Percentiles rank a stretch among this genome's conserved stretches.
Evolutionary conservation across 2,329 filamentous ascomycete species (phyloP).

Genomic region (Septoria linicola): DNA sequence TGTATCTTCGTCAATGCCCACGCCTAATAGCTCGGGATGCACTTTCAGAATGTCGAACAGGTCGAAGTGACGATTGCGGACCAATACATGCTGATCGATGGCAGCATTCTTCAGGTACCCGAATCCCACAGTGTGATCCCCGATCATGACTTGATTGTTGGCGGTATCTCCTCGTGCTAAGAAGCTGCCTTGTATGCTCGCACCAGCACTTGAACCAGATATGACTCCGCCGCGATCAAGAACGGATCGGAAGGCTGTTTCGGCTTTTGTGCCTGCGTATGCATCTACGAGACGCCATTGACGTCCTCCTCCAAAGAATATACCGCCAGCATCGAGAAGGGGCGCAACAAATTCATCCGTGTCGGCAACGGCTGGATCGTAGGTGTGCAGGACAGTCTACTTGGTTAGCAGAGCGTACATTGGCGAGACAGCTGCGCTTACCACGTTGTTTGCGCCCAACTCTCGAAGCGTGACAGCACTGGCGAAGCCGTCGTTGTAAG

Average conservation of each 20-base stretch:
- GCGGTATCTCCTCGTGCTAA: conserved; percentile 27
- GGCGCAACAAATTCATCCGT: conserved; percentile 28
- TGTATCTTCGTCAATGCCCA: conserved; percentile 27
- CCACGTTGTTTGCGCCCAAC: conserved; percentile 26
- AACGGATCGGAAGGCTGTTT: conserved; percentile 24
- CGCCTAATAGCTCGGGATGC: conserved; percentile 24
- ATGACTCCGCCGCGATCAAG: conserved; percentile 28
- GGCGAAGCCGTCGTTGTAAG: conserved; percentile 25
- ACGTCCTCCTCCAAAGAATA: conserved; percentile 29
- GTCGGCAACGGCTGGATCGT: conserved; percentile 25
- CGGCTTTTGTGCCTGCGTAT: conserved; percentile 26
- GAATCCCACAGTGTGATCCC: conserved; percentile 27
- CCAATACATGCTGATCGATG: conserved; percentile 29
- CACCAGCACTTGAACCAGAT: conserved; percentile 25
- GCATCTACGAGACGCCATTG: conserved; percentile 30
- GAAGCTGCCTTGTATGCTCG: conserved; percentile 27
- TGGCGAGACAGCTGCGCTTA: background rate
- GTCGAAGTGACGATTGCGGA: conserved; percentile 27
- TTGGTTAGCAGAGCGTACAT: background rate
- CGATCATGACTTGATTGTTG: conserved; percentile 27
- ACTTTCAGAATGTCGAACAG: conserved; percentile 24
- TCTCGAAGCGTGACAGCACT: conserved; percentile 20
- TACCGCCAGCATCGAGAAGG: conserved; percentile 19
- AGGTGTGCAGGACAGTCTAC: conserved; percentile 25
- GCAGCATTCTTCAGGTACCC: conserved; percentile 27